Conservation (phyloP, 345 rosid genomes). For the Cardamine chenopodiifolia region DNA sequence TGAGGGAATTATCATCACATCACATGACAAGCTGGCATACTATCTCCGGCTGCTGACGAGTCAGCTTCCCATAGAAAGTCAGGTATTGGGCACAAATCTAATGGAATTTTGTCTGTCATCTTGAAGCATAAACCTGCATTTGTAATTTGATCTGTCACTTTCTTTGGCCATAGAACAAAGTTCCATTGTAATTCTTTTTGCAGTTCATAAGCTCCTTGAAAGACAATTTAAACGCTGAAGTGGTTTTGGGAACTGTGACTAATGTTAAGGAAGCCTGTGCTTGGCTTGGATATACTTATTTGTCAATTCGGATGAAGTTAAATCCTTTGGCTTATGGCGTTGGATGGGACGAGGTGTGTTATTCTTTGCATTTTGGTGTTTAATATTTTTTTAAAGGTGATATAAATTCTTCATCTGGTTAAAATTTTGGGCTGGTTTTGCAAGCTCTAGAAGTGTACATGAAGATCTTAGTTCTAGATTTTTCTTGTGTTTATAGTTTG, state of each 20-base stretch:
- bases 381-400: conserved; percentile 8
- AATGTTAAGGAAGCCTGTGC: conserved; percentile 98
- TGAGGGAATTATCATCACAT: conserved; percentile 96
- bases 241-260: conserved; percentile 95
- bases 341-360: conserved; percentile 97
- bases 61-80: conserved; percentile 99
- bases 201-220: conserved; percentile 95
- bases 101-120: conserved; percentile 12
- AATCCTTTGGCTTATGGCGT: conserved; percentile 96
- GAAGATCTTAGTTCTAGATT: conserved; percentile 14
- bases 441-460: conserved; percentile 22
- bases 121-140: conserved; percentile 19
- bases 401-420: background rate
- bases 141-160: conserved; percentile 6
- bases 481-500: conserved; percentile 10
- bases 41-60: conserved; percentile 88
- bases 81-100: conserved; percentile 54
- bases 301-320: conserved; percentile 90
- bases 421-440: conserved; percentile 18
- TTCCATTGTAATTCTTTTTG: conserved; percentile 34
- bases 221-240: conserved; percentile 96
- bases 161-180: conserved; percentile 5
- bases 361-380: conserved; percentile 20
- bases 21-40: conserved; percentile 92
- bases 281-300: conserved; percentile 98